Conservation (phyloP, 2,329 filamentous ascomycete species). For the Ophiostoma quercus region DNA sequence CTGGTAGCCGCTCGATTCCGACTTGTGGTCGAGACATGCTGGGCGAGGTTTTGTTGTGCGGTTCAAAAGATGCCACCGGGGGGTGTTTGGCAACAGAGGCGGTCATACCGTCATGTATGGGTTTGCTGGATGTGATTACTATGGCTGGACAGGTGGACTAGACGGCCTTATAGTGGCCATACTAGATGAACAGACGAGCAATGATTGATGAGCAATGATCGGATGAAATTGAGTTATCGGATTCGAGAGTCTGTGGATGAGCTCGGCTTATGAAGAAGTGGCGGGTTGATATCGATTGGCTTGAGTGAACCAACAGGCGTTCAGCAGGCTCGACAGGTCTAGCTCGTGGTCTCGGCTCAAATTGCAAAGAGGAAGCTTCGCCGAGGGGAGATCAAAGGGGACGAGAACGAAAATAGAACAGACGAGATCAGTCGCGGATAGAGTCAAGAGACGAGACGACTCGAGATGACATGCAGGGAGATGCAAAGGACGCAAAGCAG, state of each 20-base stretch:
- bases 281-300: background rate
- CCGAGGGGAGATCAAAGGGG: background rate
- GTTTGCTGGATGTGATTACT: background rate
- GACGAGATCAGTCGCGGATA: background rate
- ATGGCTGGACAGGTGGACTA: background rate
- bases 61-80: constrained; percentile 36
- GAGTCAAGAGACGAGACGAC: constrained; percentile 3
- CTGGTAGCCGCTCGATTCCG: constrained; percentile 72
- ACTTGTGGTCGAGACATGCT: constrained; percentile 70
- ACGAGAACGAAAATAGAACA: background rate
- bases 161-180: background rate
- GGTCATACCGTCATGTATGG: constrained; percentile 34
- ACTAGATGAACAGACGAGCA: background rate
- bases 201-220: too few species aligned
- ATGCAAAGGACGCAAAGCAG: too few species aligned
- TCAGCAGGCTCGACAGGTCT: background rate
- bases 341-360: background rate
- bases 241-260: background rate
- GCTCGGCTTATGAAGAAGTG: background rate
- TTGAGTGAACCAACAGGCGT: background rate
- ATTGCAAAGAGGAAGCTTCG: background rate
- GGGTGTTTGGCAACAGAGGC: constrained; percentile 40
- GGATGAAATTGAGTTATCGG: background rate
- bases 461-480: background rate
- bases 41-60: constrained; percentile 42